Evolutionary conservation across 108 stramenopile genomes (phyloP), one percentile per base, ranked within the genome.

Genomic region (Cylindrotheca closterium): DNA sequence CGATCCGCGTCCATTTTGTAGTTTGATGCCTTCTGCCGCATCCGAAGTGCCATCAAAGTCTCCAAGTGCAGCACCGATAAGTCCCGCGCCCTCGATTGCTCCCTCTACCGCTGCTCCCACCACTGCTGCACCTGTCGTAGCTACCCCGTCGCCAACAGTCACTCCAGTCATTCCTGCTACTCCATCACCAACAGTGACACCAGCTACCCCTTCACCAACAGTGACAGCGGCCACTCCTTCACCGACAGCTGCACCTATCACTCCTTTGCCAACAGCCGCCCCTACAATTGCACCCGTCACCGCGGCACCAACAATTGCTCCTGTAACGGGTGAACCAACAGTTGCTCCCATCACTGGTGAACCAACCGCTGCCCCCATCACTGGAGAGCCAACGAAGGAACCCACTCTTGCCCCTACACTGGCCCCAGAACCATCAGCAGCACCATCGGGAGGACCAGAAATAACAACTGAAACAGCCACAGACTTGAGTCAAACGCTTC

Each of bases 181-280:
- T 30, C 45, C 19, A 47, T n/a, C 60, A 26, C 60, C 60, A 2
- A 5, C 60, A 47, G 17, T 47, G 45, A 17, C 1, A 2, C 45
- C 60, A 47, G n/a, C 32, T 27, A 47, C 21, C 51, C 1, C 54
- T 18, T 66, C 72, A 0, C 4, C 27, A 4, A 51, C 60, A 0
- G 30, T 42, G 24, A 25, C 57, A 10, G 53, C 53, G 18, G 33
- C 63, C 5, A 34, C 70, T 0, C 26, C 68, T 24, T 10, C 24
- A 28, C 60, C 77, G 18, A 74, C 78, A 12, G 7, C 22, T 18
- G 51, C 62, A n/a, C 77, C 77, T 24, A 68, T 69, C 10, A 2
- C 53, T 46, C 30, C 37, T 24, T n/a, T 15, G n/a, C 60, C 68
- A 50, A 25, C 29, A 42, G 33, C 54, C 17, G 49, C 68, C 1